These are phyloP conservation scores for Edaphochlamys debaryana DNA, from an alignment of 139 green algal species.

Conservation along the genomic window DNA sequence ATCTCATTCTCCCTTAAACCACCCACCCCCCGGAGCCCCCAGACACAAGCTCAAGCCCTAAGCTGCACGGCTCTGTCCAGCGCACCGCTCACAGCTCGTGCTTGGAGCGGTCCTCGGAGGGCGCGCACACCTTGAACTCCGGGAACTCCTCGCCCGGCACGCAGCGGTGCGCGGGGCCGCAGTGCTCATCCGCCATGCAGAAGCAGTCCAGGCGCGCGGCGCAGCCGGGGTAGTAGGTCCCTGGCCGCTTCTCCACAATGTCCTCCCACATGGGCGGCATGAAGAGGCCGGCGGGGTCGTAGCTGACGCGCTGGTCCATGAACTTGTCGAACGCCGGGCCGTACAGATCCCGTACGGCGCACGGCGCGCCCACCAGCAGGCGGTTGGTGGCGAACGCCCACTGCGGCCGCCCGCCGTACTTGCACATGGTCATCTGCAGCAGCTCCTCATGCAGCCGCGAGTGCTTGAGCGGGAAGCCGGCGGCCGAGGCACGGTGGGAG, in stretches of 20 bases:
- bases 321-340: conserved; percentile 36
- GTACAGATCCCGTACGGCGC: conserved; percentile 38
- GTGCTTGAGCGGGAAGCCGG: conserved; percentile 23
- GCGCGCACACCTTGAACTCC: conserved; percentile 46
- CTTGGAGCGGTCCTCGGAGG: background rate
- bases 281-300: conserved; percentile 38
- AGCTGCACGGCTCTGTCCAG: background rate
- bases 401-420: conserved; percentile 39
- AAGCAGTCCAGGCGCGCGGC: conserved; percentile 41
- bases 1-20: no score
- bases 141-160: conserved; percentile 38
- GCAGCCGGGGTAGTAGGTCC: conserved; percentile 37
- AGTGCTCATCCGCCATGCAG: conserved; percentile 37
- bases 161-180: conserved; percentile 32
- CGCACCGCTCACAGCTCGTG: conserved; percentile 28
- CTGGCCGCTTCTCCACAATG: background rate
- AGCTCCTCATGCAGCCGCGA: conserved; percentile 31
- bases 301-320: conserved; percentile 20
- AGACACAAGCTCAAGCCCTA: no score
- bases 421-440: conserved; percentile 52
- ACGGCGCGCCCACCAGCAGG: conserved; percentile 29
- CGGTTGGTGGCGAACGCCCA: conserved; percentile 47
- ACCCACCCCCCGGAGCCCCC: no score
- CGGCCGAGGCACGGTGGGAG: background rate
- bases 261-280: conserved; percentile 24